These are phyloP conservation scores for Lotus japonicus DNA, from an alignment of 306 rosid genomes.

Conservation along the genomic window DNA sequence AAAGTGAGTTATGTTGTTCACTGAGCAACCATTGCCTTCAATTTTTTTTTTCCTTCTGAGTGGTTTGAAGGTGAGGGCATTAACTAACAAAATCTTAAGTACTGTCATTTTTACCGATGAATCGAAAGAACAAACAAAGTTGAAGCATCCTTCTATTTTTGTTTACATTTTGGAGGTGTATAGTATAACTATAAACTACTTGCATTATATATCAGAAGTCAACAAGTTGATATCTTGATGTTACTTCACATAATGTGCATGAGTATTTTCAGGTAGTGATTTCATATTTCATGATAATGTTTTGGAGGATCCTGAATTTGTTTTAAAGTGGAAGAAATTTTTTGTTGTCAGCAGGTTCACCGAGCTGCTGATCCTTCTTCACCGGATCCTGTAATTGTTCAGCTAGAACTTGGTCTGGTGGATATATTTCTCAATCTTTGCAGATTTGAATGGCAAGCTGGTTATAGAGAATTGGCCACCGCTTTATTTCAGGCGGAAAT, in stretches of 20 bases:
- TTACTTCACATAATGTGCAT: not conserved
- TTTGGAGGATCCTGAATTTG: not conserved
- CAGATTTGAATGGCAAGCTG: constrained; percentile 93
- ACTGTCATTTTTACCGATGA: not conserved
- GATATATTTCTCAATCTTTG: constrained; percentile 85
- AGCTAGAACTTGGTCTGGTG: constrained; percentile 87
- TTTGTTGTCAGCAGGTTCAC: constrained; percentile 43
- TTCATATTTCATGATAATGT: not conserved
- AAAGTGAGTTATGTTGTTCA: not conserved
- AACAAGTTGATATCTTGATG: constrained; percentile 17
- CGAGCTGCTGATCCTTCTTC: constrained; percentile 37
- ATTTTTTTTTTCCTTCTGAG: not conserved
- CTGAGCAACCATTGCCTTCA: not conserved
- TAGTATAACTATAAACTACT: constrained; percentile 7
- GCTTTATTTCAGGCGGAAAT: constrained; percentile 96
- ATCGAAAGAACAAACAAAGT: not conserved
- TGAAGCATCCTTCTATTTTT: constrained; percentile 15
- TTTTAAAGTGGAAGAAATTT: not conserved
- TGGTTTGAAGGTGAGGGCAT: not conserved
- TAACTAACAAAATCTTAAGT: not conserved
- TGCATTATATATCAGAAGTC: constrained; percentile 6
- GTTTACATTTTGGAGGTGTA: constrained; percentile 3
- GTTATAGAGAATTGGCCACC: constrained; percentile 84
- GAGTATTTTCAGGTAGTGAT: constrained; percentile 3
- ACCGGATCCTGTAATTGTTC: constrained; percentile 48